Percentiles rank a stretch among this genome's conserved stretches.
Conservation (phyloP, 2,329 filamentous ascomycete genomes). For the Microcyclospora tardicrescens region DNA sequence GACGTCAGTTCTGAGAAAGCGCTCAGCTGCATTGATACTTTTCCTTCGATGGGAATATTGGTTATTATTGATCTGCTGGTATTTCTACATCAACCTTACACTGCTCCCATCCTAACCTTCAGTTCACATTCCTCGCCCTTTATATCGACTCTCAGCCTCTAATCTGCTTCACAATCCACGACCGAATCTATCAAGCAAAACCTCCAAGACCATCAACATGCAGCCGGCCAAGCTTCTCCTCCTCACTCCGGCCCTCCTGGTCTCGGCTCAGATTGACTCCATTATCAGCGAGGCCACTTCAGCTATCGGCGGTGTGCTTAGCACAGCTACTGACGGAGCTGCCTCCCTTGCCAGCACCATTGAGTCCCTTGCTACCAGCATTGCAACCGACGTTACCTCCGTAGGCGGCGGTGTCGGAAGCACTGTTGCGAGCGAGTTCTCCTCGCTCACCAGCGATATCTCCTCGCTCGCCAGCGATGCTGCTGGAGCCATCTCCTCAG, state of each 20-base stretch:
- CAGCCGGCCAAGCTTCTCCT: constrained; percentile 9
- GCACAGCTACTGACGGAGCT: neutral
- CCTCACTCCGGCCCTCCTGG: constrained; percentile 10
- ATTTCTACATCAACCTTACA: no score
- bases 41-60: no score
- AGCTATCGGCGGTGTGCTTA: neutral
- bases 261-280: constrained; percentile 7
- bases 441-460: no score
- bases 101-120: no score
- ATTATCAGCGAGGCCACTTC: constrained; percentile 1
- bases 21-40: no score
- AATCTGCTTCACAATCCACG: no score
- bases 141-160: no score
- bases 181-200: neutral
- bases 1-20: no score
- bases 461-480: neutral
- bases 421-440: no score
- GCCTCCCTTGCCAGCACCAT: constrained; percentile 1
- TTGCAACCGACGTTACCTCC: constrained; percentile 1
- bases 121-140: no score
- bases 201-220: constrained; percentile 7
- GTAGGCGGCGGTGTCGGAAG: neutral
- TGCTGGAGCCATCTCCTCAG: neutral
- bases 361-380: no score
- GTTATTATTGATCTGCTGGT: no score